phyloP scores from a whole-genome alignment of 805 yeast species.

The Spathaspora gorwiae region DNA sequence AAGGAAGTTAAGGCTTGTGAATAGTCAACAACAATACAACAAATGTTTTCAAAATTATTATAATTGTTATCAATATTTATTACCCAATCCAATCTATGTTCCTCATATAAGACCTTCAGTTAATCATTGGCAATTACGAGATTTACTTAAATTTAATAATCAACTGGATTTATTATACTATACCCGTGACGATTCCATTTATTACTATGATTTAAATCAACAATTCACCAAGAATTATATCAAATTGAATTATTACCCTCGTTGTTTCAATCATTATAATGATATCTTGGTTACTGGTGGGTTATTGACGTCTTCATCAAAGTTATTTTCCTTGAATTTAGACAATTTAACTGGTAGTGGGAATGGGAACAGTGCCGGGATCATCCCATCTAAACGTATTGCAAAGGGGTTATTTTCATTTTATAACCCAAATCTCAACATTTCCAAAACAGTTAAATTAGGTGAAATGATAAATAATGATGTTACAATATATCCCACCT shows the following conservation, averaged over 20 bases:
- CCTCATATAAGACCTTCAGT: constrained; percentile 27
- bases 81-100: constrained; percentile 33
- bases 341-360: constrained; percentile 15
- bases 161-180: constrained; percentile 48
- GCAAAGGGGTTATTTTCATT: constrained; percentile 65
- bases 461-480: constrained; percentile 85
- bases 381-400: constrained; percentile 16
- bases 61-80: constrained; percentile 33
- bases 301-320: constrained; percentile 36
- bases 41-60: constrained; percentile 42
- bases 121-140: constrained; percentile 79
- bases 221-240: constrained; percentile 31
- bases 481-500: constrained; percentile 49
- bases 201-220: constrained; percentile 35
- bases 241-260: constrained; percentile 60
- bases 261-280: constrained; percentile 57
- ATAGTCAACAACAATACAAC: constrained; percentile 7
- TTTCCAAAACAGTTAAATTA: constrained; percentile 48
- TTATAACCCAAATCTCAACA: constrained; percentile 46
- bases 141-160: constrained; percentile 53
- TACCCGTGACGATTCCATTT: constrained; percentile 53
- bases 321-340: constrained; percentile 20
- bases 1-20: not conserved
- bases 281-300: constrained; percentile 53
- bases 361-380: not conserved